Evolutionary conservation across 2,329 filamentous ascomycete genomes (phyloP).

Genomic region (Zalaria obscura): DNA sequence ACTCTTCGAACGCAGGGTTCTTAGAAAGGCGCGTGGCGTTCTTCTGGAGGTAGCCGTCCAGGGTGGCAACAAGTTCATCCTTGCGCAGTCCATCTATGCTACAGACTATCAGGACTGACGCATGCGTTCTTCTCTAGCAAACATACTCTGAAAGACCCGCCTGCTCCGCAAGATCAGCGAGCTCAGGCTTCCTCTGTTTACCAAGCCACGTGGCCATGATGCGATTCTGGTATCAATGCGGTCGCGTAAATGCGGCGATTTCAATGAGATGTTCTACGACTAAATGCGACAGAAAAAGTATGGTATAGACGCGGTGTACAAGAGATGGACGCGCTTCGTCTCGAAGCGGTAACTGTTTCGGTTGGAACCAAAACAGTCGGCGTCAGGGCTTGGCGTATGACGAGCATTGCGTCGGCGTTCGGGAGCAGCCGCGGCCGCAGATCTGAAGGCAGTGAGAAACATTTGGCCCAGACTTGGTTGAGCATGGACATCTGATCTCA

Average conservation of each 20-base stretch:
- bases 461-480: no score
- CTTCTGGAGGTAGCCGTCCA: slow-evolving; percentile 59
- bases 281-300: not conserved
- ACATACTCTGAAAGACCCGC: slow-evolving; percentile 62
- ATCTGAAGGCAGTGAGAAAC: no score
- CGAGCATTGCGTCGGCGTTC: no score
- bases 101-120: not conserved
- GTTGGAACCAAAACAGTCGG: not conserved
- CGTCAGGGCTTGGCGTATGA: no score
- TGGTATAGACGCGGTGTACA: not conserved
- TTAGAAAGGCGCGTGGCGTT: slow-evolving; percentile 52
- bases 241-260: slow-evolving; percentile 38
- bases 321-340: not conserved
- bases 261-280: slow-evolving; percentile 2
- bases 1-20: slow-evolving; percentile 54
- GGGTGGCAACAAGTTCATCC: slow-evolving; percentile 58
- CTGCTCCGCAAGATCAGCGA: slow-evolving; percentile 57
- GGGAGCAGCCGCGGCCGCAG: no score
- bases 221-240: slow-evolving; percentile 17
- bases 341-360: not conserved
- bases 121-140: slow-evolving; percentile 1
- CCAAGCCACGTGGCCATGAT: slow-evolving; percentile 65
- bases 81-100: slow-evolving; percentile 31
- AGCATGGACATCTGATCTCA: no score
- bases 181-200: slow-evolving; percentile 68